phyloP scores from a whole-genome alignment of 1,139 yeast species.

The Yamadazyma oceani region DNA sequence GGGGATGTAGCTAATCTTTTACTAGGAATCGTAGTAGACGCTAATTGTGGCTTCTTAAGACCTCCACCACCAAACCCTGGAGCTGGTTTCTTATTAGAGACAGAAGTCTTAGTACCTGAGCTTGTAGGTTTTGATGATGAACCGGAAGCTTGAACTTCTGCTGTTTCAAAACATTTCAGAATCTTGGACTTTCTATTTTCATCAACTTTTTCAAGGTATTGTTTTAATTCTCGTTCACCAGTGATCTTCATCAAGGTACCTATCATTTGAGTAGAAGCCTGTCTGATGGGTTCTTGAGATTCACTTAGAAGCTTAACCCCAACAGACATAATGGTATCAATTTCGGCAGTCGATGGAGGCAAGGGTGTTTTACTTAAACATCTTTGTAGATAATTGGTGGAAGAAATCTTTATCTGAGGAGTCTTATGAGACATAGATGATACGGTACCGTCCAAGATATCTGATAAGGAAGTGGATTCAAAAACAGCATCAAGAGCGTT shows the following conservation, averaged over 20 bases:
- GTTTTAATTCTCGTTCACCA: constrained; percentile 68
- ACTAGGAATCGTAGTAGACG: constrained; percentile 49
- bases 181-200: constrained; percentile 72
- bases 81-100: constrained; percentile 1
- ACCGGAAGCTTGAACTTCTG: constrained; percentile 45
- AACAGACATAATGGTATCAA: constrained; percentile 55
- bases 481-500: constrained; percentile 68
- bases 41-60: constrained; percentile 11
- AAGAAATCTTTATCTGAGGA: constrained; percentile 78
- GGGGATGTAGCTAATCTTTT: constrained; percentile 71
- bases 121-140: constrained; percentile 7
- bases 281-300: constrained; percentile 82
- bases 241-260: constrained; percentile 82
- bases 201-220: constrained; percentile 67
- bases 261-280: constrained; percentile 73
- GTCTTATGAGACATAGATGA: constrained; percentile 70
- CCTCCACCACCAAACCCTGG: constrained; percentile 9
- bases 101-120: constrained; percentile 2
- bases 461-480: constrained; percentile 48
- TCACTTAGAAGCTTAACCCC: constrained; percentile 69
- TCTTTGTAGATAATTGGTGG: constrained; percentile 63
- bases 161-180: constrained; percentile 54
- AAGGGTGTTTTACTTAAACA: constrained; percentile 54
- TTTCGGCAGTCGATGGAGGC: constrained; percentile 54
- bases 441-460: constrained; percentile 61